Conservation (phyloP, 176 grass and related monocot species). For the Oryza nivara region DNA sequence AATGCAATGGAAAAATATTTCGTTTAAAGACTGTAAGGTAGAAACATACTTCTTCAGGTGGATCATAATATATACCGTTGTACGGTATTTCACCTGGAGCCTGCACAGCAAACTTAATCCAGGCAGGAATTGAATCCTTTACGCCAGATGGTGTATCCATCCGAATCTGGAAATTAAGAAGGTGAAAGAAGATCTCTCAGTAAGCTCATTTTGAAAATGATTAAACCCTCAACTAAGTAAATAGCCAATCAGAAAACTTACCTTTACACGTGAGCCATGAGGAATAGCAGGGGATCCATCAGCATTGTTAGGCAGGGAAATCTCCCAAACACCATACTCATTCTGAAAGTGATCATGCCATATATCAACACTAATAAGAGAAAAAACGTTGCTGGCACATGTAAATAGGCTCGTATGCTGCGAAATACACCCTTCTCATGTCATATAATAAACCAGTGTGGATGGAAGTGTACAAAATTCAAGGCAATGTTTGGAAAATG, state of each 20-base stretch:
- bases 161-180: conserved; percentile 60
- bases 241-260: conserved; percentile 30
- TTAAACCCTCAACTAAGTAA: not conserved
- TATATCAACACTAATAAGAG: conserved; percentile 32
- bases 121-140: conserved; percentile 99
- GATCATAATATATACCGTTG: conserved; percentile 98
- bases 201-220: conserved; percentile 21
- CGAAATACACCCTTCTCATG: not conserved
- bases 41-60: conserved; percentile 74
- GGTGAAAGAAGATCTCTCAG: not conserved
- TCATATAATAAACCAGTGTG: conserved; percentile 11
- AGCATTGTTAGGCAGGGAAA: conserved; percentile 86
- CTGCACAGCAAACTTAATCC: conserved; percentile 94
- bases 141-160: conserved; percentile 95
- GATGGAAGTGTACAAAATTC: conserved; percentile 22
- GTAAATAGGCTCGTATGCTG: conserved; percentile 16
- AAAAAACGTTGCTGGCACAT: conserved; percentile 22
- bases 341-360: conserved; percentile 60
- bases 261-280: conserved; percentile 95
- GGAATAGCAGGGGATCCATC: conserved; percentile 86
- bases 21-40: conserved; percentile 39
- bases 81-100: conserved; percentile 83
- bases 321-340: conserved; percentile 92
- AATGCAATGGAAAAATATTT: conserved; percentile 48
- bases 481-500: not conserved